Evolutionary conservation across 2,329 filamentous ascomycete species (phyloP), one percentile per base, ranked within the genome.

Genomic region (Botrytis pseudocinerea): DNA sequence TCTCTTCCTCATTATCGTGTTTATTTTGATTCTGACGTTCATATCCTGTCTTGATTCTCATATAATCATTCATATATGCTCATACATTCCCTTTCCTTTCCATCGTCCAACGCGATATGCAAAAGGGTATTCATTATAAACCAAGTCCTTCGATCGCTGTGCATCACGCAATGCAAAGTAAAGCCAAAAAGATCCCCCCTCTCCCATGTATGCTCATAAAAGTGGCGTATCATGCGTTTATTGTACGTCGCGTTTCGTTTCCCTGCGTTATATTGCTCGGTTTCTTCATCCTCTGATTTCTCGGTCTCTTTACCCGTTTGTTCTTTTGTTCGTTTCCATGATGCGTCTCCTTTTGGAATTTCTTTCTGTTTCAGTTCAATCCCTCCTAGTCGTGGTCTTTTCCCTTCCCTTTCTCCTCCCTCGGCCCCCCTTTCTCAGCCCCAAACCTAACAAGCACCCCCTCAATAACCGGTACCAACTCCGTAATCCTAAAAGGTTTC

Each of bases 401-500:
- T 22, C 35, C 12, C 35, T 62, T 62, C 3, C 35, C 22, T 62
- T 62, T 14, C 35, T 40, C 35, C 14, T 62, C 14, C 32, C 22
- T 38, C 22, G 12, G 16, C 16, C 18, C 46, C 5, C 6, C 38
- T 62, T 51, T 38, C 35, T 25, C 35, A 7, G 25, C 46, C 46
- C 64, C 64, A 40, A 54, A 16, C 48, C 64, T 68, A n/a, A 40
- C 46, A 18, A 68, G 16, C 16, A 68, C 32, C 2, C 46, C 64
- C 18, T 68, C 64, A 28, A 68, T 68, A 16, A 54, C 25, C 5
- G 64, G 64, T 46, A 68, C 64, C 25, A 68, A 40, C 25, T 68
- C 64, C 46, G 64, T 68, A 28, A 68, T 68, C 35, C 64, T 54
- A 80, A 94, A 95, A 2, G 93, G 92, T 79, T 95, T 95, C 1